A percentile compares a stretch with the other conserved stretches of the same genome.
phyloP scores from a whole-genome alignment of 345 rosid species.

The Brassica nigra region DNA sequence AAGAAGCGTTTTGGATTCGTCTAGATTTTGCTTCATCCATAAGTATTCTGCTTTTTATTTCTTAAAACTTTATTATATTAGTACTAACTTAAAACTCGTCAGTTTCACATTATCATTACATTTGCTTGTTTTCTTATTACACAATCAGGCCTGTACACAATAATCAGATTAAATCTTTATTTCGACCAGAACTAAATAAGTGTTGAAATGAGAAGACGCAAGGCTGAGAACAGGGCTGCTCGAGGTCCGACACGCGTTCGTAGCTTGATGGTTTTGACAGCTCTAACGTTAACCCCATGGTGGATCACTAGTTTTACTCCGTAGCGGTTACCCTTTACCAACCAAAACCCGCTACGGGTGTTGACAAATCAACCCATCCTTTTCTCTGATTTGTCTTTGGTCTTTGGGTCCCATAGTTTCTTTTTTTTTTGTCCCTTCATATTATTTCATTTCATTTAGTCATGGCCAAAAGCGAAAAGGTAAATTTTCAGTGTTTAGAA shows the following conservation, averaged over 20 bases:
- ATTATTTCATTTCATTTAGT: conserved; percentile 5
- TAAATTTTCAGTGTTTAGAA: neutral
- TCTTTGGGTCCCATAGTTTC: conserved; percentile 27
- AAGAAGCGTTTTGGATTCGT: conserved; percentile 36
- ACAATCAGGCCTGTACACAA: neutral
- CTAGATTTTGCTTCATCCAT: conserved; percentile 34
- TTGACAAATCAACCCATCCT: conserved; percentile 29
- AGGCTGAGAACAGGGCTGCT: conserved; percentile 31
- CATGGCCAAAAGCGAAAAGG: conserved; percentile 14
- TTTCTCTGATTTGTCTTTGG: conserved; percentile 7
- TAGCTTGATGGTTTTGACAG: neutral
- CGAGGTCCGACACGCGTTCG: conserved; percentile 40
- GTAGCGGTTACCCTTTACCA: conserved; percentile 3
- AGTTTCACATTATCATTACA: neutral
- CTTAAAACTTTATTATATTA: neutral
- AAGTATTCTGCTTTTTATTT: conserved; percentile 18
- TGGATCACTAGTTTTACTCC: neutral
- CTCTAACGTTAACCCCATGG: conserved; percentile 3
- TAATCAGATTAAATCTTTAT: neutral
- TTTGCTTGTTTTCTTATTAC: neutral
- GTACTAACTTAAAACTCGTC: neutral
- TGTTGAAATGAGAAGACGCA: conserved; percentile 20
- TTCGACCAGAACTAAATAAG: neutral
- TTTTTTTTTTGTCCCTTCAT: conserved; percentile 7
- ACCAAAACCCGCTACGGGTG: conserved; percentile 10